Evolutionary conservation across 2,329 filamentous ascomycete genomes (phyloP).

Genomic region (Plenodomus tracheiphilus): DNA sequence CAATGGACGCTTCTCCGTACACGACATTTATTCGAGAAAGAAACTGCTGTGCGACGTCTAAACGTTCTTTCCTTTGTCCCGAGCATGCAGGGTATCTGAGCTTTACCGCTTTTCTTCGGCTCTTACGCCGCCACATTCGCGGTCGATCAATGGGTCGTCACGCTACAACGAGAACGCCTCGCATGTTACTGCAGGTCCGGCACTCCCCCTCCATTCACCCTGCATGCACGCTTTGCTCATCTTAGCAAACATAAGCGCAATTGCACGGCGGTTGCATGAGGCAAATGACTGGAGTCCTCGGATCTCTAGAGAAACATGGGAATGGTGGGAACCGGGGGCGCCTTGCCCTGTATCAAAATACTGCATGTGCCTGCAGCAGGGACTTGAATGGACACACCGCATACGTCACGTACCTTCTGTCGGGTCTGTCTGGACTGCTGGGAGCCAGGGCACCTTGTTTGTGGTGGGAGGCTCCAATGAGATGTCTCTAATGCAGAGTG

Average conservation of each 20-base stretch:
- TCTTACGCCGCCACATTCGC: background rate
- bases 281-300: background rate
- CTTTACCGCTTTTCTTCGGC: background rate
- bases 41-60: background rate
- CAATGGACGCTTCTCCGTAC: background rate
- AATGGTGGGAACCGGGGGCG: slow-evolving; percentile 10
- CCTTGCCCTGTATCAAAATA: background rate
- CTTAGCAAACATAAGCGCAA: background rate
- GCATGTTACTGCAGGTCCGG: background rate
- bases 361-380: slow-evolving; percentile 6
- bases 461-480: background rate
- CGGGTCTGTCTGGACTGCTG: background rate
- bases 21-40: background rate
- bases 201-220: background rate
- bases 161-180: background rate
- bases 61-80: background rate
- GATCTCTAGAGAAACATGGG: background rate
- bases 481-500: background rate
- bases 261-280: background rate
- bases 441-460: background rate
- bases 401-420: background rate
- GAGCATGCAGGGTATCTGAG: background rate
- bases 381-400: background rate
- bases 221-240: background rate
- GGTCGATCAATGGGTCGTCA: background rate